Base-by-base conservation (phyloP, 2,329 filamentous ascomycete genomes). In the Alternaria panax region DNA sequence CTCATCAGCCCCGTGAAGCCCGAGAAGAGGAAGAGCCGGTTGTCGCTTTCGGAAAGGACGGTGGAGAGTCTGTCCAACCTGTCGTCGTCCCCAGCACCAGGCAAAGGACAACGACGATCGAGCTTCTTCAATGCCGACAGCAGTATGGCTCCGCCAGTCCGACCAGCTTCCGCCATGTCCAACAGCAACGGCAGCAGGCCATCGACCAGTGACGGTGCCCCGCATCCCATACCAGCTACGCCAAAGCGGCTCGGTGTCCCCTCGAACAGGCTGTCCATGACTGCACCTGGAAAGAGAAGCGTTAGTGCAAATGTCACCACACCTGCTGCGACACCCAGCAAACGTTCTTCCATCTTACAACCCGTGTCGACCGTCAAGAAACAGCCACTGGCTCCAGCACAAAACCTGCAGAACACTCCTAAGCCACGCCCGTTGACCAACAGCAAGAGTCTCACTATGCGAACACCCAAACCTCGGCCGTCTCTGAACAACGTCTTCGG, bases 61-160 rank as follows among this genome's bases (percentile, higher is more conserved):
- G 89, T 96, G 41, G 92, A 96, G 75, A 96, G 92, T 0, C 81
- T 97, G 6, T 86, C 92, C 3, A 86, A 88, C 46, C 81, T 97
- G 28, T 91, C 93, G 0, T 88, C 91, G 0, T 95, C 93, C 0
- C 93, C 93, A 4, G 70, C 71, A 5, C 64, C 64, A 20, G 61
- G 87, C 77, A 90, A 45, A 86, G 84, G 64, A 52, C 87, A 87
- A 59, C 87, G 88, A 54, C 82, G 85, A 8, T 92, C 92, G 0
- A 88, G 86, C 55, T 93, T 96, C 75, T 95, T 91, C 73, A 88
- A 87, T 48, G 78, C 82, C 2, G 83, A 88, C n/a, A 85, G 85
- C 59, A 82, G 85, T 7, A 85, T 86, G 78, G 82, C 84, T 18
- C 85, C 90, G 5, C 71, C 92, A 76, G 65, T 90, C 80, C 82